Evolutionary conservation across 164 flowering plant species (phyloP).

Genomic region (Sedum album): DNA sequence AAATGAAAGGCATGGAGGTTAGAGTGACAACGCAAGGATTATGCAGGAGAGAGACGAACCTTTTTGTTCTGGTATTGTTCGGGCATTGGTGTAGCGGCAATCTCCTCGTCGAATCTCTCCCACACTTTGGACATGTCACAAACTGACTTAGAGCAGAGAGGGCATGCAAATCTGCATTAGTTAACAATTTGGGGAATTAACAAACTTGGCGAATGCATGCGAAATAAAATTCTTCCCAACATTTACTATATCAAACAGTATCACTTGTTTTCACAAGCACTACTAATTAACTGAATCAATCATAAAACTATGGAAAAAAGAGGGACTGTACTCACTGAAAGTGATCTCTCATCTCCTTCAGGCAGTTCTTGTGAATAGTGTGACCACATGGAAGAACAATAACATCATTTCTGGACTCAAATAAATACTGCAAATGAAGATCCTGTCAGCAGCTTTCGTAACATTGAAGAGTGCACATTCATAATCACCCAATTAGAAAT

Average conservation of each 20-base stretch:
- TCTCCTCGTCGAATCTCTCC: slow-evolving; percentile 80
- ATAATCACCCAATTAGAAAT: not conserved
- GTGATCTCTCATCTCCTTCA: slow-evolving; percentile 87
- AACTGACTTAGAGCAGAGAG: slow-evolving; percentile 88
- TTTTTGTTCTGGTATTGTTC: slow-evolving; percentile 54
- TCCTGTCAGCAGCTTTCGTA: not conserved
- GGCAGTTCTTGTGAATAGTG: slow-evolving; percentile 74
- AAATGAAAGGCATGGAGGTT: not conserved
- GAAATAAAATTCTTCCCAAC: too few species aligned
- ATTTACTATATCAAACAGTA: too few species aligned
- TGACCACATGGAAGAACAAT: slow-evolving; percentile 81
- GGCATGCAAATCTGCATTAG: slow-evolving; percentile 71
- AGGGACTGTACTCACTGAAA: slow-evolving; percentile 49
- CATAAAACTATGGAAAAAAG: too few species aligned
- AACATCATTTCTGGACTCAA: slow-evolving; percentile 66
- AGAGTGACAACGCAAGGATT: not conserved
- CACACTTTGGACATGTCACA: slow-evolving; percentile 96
- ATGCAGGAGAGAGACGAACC: slow-evolving; percentile 30
- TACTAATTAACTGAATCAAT: too few species aligned
- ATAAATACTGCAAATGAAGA: slow-evolving; percentile 50
- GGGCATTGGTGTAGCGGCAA: slow-evolving; percentile 90
- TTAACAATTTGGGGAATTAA: not conserved
- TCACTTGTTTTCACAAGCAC: not conserved
- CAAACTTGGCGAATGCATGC: too few species aligned
- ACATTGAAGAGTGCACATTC: not conserved